A percentile compares a stretch with the other conserved stretches of the same genome.
Evolutionary conservation across 2,329 filamentous ascomycete genomes (phyloP).

Genomic region (Aspergillus vadensis): DNA sequence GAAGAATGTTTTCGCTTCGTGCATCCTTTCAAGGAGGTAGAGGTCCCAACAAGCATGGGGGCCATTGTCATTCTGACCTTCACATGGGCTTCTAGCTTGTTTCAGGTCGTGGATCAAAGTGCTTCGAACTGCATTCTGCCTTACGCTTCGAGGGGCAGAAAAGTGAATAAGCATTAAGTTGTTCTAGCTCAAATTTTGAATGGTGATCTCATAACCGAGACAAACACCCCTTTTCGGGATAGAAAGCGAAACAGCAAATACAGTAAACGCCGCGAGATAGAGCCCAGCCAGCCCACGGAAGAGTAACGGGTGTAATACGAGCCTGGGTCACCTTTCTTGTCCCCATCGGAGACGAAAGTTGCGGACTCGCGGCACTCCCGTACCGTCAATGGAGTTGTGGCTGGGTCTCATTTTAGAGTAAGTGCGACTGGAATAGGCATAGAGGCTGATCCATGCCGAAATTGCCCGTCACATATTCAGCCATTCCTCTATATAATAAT

Average conservation of each 20-base stretch:
- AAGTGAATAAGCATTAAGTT: neutral
- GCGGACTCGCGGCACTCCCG: neutral
- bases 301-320: neutral
- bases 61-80: neutral
- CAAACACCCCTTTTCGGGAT: neutral
- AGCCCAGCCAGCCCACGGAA: neutral
- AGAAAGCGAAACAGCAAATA: neutral
- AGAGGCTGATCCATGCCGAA: neutral
- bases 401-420: neutral
- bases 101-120: constrained; percentile 15
- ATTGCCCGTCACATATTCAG: neutral
- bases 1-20: neutral
- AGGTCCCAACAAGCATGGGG: neutral
- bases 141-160: neutral
- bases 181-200: neutral
- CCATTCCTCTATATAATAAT: neutral
- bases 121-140: constrained; percentile 2
- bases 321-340: neutral
- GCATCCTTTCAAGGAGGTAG: neutral
- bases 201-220: neutral
- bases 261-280: neutral
- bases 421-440: neutral
- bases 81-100: constrained; percentile 11
- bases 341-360: neutral
- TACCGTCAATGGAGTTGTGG: neutral